Base-by-base conservation (phyloP, 2,329 filamentous ascomycete species). In the Paramyrothecium sp. region DNA sequence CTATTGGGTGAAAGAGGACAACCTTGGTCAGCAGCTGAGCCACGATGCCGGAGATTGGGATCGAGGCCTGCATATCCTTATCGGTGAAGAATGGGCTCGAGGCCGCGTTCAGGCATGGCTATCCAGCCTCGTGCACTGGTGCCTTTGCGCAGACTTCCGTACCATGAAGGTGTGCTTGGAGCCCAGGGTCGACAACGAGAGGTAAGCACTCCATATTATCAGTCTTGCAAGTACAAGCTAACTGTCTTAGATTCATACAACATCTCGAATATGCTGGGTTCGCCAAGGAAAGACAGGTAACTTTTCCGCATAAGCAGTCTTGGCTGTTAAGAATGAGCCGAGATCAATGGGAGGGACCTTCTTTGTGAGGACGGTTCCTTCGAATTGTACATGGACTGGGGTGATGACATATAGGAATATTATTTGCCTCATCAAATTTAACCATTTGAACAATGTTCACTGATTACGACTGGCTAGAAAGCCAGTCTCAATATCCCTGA, bases 1-100 rank as follows among this genome's bases (percentile, higher is more conserved):
- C 34, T 99, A 99, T 76, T 99, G 95, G 94, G 92, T 95, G 3
- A 97, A 96, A 68, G 95, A 99, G 70, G 95, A 98, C 68, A 77
- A 80, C 0, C 72, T 99, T 1, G 92, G 91, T 0, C 83, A 81
- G 51, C 81, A 91, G 61, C 73, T 96, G 3, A 81, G 87, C 0
- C 81, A 81, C 21, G 81, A 84, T 3, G 85, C 87, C 0, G 85
- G 83, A 8, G 90, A 97, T 66, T 98, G 89, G 74, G 94, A 98
- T 66, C 81, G 95, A 7, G 95, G 95, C 0, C 76, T 98, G 19
- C 95, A 99, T 68, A 86, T 95, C 13, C 78, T 99, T 44, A 84
- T 99, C 3, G 95, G 95, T 1, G 95, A 98, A 75, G 88, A 97
- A 66, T 96, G 95, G 77, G 96, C 92, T 56, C 82, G 94, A 54